phyloP scores from a whole-genome alignment of 106 monocot genomes.

The Narthecium ossifragum region DNA sequence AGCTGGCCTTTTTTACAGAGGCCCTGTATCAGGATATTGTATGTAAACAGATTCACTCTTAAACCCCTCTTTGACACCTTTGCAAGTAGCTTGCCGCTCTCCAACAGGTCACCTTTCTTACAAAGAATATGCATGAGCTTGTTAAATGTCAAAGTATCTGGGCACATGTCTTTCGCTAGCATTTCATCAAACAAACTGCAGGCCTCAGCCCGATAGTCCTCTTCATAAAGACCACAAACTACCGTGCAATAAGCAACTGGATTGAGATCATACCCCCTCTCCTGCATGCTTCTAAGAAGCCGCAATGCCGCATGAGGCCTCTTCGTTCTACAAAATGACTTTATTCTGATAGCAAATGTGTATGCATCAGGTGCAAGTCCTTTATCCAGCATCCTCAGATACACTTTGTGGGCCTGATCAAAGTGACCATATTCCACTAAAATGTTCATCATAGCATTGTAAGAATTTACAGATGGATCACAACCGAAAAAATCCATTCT shows the following conservation, averaged over 20 bases:
- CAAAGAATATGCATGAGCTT: conserved; percentile 75
- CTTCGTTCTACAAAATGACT: conserved; percentile 69
- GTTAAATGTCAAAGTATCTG: conserved; percentile 68
- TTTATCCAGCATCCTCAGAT: conserved; percentile 74
- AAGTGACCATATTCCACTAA: conserved; percentile 61
- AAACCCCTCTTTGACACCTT: conserved; percentile 70
- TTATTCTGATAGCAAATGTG: conserved; percentile 78
- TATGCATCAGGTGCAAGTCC: conserved; percentile 52
- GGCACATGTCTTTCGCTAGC: conserved; percentile 41
- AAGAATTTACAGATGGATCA: conserved; percentile 56
- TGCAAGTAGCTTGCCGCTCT: conserved; percentile 49
- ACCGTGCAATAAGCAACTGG: conserved; percentile 53
- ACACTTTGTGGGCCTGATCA: conserved; percentile 90
- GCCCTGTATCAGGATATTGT: conserved; percentile 79
- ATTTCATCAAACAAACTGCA: conserved; percentile 66
- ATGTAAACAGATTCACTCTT: conserved; percentile 53
- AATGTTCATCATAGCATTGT: conserved; percentile 84
- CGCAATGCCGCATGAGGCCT: conserved; percentile 67
- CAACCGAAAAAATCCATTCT: conserved; percentile 85
- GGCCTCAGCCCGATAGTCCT: conserved; percentile 33
- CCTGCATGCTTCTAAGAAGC: conserved; percentile 65
- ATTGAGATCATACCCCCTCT: conserved; percentile 53
- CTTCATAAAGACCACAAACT: conserved; percentile 51
- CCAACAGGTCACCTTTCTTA: conserved; percentile 46
- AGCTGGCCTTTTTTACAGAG: conserved; percentile 56